Percentiles rank a stretch among this genome's conserved stretches.
Evolutionary conservation across 768 basidiomycete genomes (phyloP).

Genomic region (Xerocomellus amylosporus): DNA sequence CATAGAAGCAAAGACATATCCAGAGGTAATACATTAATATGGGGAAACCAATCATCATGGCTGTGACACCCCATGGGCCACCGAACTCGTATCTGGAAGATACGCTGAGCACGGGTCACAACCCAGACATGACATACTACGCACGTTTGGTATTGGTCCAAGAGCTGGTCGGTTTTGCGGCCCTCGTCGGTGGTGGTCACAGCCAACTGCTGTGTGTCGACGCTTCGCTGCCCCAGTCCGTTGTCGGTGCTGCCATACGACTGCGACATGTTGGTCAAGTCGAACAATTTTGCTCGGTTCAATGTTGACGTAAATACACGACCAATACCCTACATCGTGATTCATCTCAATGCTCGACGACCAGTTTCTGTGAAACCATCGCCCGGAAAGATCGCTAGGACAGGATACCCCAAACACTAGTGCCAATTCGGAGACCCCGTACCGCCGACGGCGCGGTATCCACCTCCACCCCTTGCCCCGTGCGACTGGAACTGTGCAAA

Average conservation of each 20-base stretch:
- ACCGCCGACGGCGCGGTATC: neutral
- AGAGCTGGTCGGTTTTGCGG: constrained; percentile 63
- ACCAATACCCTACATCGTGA: too few relatives aligned
- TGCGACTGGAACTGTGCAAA: constrained; percentile 14
- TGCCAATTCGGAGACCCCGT: neutral
- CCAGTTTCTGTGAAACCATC: neutral
- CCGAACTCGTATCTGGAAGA: constrained; percentile 87
- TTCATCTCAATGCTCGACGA: neutral
- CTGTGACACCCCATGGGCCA: constrained; percentile 84
- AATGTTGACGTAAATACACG: too few relatives aligned
- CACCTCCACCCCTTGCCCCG: neutral
- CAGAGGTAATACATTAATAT: constrained; percentile 97
- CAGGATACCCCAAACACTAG: neutral
- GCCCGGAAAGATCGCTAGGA: too few relatives aligned
- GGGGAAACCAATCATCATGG: constrained; percentile 95
- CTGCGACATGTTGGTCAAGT: constrained; percentile 25
- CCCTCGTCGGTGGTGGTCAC: constrained; percentile 62
- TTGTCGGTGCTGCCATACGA: constrained; percentile 24
- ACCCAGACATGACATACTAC: constrained; percentile 16
- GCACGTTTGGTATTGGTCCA: constrained; percentile 70
- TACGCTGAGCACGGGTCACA: constrained; percentile 3
- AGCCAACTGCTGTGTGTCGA: constrained; percentile 17
- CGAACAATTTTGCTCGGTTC: too few relatives aligned
- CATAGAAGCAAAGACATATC: constrained; percentile 96
- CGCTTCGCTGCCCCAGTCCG: constrained; percentile 32